These are phyloP conservation scores for Hibiscus tridactylites DNA, from an alignment of 345 rosid genomes.

Conservation along the genomic window DNA sequence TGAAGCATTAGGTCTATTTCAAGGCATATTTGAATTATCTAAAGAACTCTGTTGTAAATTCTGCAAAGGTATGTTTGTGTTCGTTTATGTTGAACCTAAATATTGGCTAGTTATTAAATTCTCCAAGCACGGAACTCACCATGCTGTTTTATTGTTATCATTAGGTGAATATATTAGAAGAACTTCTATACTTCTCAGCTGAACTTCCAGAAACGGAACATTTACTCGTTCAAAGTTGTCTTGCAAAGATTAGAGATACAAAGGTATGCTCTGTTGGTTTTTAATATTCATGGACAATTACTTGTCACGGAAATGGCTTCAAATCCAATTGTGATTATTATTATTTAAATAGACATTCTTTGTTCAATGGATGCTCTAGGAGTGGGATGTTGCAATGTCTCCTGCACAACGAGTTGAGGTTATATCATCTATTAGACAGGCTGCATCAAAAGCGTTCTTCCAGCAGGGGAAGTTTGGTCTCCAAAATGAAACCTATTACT, in stretches of 20 bases:
- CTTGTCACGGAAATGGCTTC: background rate
- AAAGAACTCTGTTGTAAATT: background rate
- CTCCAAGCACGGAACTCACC: constrained; percentile 4
- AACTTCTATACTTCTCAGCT: constrained; percentile 50
- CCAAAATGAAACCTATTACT: constrained; percentile 65
- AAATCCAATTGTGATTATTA: background rate
- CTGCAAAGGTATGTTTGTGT: background rate
- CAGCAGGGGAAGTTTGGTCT: constrained; percentile 54
- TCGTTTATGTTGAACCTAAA: background rate
- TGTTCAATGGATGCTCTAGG: constrained; percentile 39
- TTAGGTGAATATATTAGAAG: constrained; percentile 82
- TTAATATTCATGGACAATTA: constrained; percentile 14
- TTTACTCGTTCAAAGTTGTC: constrained; percentile 43
- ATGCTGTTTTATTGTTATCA: background rate
- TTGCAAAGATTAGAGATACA: constrained; percentile 64
- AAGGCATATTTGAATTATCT: background rate
- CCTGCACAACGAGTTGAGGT: constrained; percentile 69
- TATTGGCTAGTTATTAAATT: background rate
- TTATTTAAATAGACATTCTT: background rate
- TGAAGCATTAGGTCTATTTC: background rate
- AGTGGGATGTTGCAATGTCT: constrained; percentile 65
- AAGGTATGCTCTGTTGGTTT: constrained; percentile 39
- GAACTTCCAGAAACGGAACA: constrained; percentile 38
- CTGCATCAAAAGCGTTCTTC: constrained; percentile 51
- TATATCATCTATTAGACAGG: constrained; percentile 59